Evolutionary conservation across 2,329 filamentous ascomycete genomes (phyloP), one percentile per base, ranked within the genome.

Genomic region (Monosporascus sp.): DNA sequence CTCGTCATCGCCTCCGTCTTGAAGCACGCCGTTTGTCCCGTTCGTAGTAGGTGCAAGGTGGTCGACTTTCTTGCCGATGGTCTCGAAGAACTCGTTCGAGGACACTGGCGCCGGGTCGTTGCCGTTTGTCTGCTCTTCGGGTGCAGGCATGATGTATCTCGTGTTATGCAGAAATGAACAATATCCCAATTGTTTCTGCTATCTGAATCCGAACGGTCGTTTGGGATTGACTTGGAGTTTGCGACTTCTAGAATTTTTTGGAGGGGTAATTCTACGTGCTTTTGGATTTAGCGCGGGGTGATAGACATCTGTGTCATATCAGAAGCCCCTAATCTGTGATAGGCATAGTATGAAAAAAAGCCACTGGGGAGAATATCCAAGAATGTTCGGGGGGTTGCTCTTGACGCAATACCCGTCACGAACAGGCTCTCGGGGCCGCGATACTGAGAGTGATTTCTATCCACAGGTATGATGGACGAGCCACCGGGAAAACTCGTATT

Each of bases 11-110:
- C 68, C 67, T 46, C 60, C 61, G 24, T 64, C 61, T 18, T 67
- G 66, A 20, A 66, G 68, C 41, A 57, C 57, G 51, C 61, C 59
- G 49, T 68, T 60, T 43, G 62, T 53, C 3, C 53, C 58, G 15
- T 62, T 66, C 24, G 62, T 53, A 41, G 43, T 59, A 41, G 72
- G 65, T 17, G 72, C 74, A 48, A 84, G 69, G 57, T 77, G 74
- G 59, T 80, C 76, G 55, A 77, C 83, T 71, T 85, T 84, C 62
- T 78, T 74, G 54, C 84, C 83, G 62, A 87, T 83, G 52, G 79
- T 73, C 63, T 84, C 77, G 67, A 87, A 87, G 64, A 84, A 80
- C 50, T 84, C 77, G 57, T 74, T 68, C 24, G 70, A 45, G 8
- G 63, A 57, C n/a, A 60, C 67, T 7, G 43, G 3, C 43, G 43